phyloP scores from a whole-genome alignment of 139 green algal genomes.

The Chlamydomonas incerta region DNA sequence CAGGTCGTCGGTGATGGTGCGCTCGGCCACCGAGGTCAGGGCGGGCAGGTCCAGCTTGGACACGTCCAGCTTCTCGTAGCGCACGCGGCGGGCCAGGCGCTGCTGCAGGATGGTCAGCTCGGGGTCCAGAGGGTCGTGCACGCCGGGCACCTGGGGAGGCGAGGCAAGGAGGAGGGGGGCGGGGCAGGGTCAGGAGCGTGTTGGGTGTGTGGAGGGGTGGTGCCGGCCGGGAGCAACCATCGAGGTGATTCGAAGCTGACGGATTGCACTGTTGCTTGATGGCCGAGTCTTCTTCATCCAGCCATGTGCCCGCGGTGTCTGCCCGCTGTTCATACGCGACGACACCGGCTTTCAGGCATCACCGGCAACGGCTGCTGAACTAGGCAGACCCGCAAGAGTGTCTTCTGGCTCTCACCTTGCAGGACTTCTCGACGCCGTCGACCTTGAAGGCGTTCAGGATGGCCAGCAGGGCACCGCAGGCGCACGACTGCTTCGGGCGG shows the following conservation, averaged over 20 bases:
- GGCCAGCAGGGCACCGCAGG: conserved; percentile 86
- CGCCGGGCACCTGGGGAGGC: conserved; percentile 42
- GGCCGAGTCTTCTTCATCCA: no score
- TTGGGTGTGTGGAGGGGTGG: no score
- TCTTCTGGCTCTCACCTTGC: conserved; percentile 25
- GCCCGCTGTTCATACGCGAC: no score
- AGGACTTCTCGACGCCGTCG: conserved; percentile 51
- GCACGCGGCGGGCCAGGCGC: conserved; percentile 73
- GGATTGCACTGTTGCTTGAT: no score
- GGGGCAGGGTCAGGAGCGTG: no score
- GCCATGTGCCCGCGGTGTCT: no score
- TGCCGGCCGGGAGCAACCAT: no score
- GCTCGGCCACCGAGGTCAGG: conserved; percentile 77
- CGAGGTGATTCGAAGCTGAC: no score
- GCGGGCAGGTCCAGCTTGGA: conserved; percentile 68
- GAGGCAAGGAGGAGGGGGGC: neutral
- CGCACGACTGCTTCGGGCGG: conserved; percentile 68
- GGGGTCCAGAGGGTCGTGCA: conserved; percentile 80
- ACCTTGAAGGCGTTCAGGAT: conserved; percentile 53
- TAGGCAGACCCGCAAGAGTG: no score
- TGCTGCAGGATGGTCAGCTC: conserved; percentile 91
- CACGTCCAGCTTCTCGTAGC: conserved; percentile 59
- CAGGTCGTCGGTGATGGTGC: conserved; percentile 85
- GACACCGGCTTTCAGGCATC: no score
- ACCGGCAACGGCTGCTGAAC: no score